Conservation (phyloP, 2,329 filamentous ascomycete species). For the Trematosphaeria pertusa region DNA sequence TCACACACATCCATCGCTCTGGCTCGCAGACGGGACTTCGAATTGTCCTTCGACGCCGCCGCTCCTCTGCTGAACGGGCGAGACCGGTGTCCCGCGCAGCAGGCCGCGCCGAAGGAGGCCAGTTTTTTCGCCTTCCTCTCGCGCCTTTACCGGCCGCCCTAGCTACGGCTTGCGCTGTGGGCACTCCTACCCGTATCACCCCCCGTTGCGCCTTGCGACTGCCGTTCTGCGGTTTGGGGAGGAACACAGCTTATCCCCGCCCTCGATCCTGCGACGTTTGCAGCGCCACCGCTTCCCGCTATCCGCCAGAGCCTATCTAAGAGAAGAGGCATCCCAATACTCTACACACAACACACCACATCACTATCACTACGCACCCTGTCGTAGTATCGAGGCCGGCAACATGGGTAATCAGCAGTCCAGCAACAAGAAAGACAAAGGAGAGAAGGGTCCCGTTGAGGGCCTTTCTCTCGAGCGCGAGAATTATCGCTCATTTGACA, state of each 20-base stretch:
- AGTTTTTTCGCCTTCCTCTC: constrained; percentile 54
- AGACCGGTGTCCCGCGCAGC: constrained; percentile 37
- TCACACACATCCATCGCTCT: constrained; percentile 41
- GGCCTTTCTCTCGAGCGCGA: constrained; percentile 72
- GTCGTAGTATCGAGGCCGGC: constrained; percentile 42
- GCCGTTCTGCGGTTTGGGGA: constrained; percentile 23
- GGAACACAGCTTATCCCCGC: constrained; percentile 20
- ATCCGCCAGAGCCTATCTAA: no score
- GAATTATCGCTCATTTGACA: constrained; percentile 84
- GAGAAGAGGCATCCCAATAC: constrained; percentile 1
- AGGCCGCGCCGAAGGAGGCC: constrained; percentile 52
- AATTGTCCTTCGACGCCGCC: constrained; percentile 43
- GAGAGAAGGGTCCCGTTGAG: constrained; percentile 53
- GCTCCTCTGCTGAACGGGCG: constrained; percentile 33
- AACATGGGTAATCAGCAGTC: constrained; percentile 80
- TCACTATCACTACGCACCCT: constrained; percentile 10
- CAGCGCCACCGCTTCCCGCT: constrained; percentile 26
- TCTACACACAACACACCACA: constrained; percentile 15
- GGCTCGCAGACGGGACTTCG: constrained; percentile 46
- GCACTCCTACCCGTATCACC: constrained; percentile 13
- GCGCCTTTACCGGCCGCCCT: constrained; percentile 55
- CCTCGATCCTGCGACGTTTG: constrained; percentile 21
- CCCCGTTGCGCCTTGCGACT: constrained; percentile 13
- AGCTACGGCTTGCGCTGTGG: constrained; percentile 31
- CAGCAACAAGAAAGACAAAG: constrained; percentile 59